Percentiles rank a stretch among this genome's conserved stretches.
phyloP scores from a whole-genome alignment of 345 rosid species.

The Acer campestre region DNA sequence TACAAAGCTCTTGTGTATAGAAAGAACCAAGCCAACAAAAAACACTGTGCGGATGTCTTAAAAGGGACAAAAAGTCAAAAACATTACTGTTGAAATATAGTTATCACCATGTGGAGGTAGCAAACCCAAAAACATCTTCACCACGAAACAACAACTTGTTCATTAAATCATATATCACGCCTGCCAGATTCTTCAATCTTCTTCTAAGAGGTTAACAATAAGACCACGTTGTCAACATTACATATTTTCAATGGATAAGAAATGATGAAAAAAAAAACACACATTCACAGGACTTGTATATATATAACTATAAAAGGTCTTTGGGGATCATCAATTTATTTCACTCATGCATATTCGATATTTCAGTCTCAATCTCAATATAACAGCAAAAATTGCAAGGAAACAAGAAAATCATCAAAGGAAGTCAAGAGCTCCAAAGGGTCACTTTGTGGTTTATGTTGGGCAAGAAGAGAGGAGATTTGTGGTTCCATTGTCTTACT shows the following conservation, averaged over 20 bases:
- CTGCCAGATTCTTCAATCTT: neutral
- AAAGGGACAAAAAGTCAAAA: neutral
- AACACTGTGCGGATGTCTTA: no score
- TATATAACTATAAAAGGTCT: neutral
- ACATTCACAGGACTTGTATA: neutral
- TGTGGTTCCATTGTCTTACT: conserved; percentile 11
- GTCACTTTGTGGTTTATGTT: conserved; percentile 24
- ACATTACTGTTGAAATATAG: neutral
- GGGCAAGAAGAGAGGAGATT: conserved; percentile 9
- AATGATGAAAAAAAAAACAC: neutral
- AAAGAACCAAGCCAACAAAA: no score
- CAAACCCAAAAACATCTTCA: neutral
- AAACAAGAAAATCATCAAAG: neutral
- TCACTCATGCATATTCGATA: neutral
- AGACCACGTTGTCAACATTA: neutral
- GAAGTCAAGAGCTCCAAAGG: conserved; percentile 25
- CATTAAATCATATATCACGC: neutral
- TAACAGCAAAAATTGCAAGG: neutral
- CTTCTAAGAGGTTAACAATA: neutral
- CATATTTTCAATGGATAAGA: neutral
- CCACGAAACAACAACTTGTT: neutral
- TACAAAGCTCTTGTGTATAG: no score
- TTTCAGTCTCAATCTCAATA: neutral
- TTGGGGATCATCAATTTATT: neutral
- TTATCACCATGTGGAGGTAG: neutral